Percentiles rank a stretch among this genome's conserved stretches.
phyloP scores from a whole-genome alignment of 2,329 filamentous ascomycete genomes.

The Microdochium trichocladiopsis region DNA sequence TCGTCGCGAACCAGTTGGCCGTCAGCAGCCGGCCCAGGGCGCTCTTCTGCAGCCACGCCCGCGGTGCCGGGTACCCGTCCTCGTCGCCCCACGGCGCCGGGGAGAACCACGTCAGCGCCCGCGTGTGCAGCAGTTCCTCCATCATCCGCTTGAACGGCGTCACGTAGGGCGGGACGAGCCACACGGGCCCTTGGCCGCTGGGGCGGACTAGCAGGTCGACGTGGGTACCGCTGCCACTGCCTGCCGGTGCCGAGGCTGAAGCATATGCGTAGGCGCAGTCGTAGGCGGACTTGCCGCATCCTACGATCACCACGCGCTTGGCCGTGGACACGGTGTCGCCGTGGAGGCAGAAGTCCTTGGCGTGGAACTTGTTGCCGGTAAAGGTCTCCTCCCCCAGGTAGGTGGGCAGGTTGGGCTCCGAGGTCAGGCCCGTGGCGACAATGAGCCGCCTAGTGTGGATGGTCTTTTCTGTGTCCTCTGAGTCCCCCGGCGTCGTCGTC shows the following conservation, averaged over 20 bases:
- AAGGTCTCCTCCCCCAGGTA: constrained; percentile 44
- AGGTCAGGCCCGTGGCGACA: constrained; percentile 55
- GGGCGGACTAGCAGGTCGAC: constrained; percentile 52
- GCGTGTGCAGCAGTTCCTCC: constrained; percentile 46
- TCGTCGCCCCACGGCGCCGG: constrained; percentile 66
- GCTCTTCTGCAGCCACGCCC: constrained; percentile 51
- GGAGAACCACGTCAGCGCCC: constrained; percentile 66
- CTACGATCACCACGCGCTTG: constrained; percentile 44
- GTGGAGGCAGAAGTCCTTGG: constrained; percentile 36
- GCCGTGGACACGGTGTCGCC: constrained; percentile 23
- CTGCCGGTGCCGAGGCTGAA: too few relatives aligned
- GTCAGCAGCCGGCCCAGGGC: constrained; percentile 51
- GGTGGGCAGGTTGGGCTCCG: constrained; percentile 44
- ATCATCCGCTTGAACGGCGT: constrained; percentile 42
- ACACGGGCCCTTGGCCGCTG: constrained; percentile 46
- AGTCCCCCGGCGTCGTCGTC: not conserved
- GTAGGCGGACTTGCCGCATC: constrained; percentile 55
- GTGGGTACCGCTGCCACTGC: constrained; percentile 22
- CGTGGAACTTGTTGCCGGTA: constrained; percentile 47
- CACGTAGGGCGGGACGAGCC: constrained; percentile 43
- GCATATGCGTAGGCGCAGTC: constrained; percentile 55
- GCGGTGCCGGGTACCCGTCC: constrained; percentile 49
- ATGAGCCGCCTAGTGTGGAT: constrained; percentile 41
- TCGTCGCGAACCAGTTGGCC: constrained; percentile 45
- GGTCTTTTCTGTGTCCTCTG: not conserved